Evolutionary conservation across 306 rosid genomes (phyloP).

Genomic region (Prinsepia uniflora): DNA sequence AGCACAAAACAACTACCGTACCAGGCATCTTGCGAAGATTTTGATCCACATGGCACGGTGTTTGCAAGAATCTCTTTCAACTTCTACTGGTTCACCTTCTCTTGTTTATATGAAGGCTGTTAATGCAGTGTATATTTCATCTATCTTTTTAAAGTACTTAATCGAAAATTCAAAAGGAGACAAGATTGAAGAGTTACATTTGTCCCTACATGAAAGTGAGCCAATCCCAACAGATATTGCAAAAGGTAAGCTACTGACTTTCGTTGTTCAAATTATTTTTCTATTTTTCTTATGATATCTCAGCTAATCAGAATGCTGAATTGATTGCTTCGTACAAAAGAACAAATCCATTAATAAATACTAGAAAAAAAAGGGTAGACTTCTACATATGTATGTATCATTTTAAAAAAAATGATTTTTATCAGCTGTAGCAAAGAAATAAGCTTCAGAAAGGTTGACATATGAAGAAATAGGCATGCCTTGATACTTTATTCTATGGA

Average conservation of each 20-base stretch:
- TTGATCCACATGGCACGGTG: conserved; percentile 77
- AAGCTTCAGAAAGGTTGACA: too few species aligned
- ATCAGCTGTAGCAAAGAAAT: too few species aligned
- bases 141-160: conserved; percentile 75
- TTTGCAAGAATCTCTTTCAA: conserved; percentile 73
- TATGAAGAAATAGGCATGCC: too few species aligned
- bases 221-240: conserved; percentile 42
- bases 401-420: too few species aligned
- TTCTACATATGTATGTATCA: too few species aligned
- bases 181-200: conserved; percentile 48
- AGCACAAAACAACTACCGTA: conserved; percentile 69
- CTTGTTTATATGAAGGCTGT: conserved; percentile 68
- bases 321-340: not conserved
- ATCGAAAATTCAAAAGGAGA: conserved; percentile 61
- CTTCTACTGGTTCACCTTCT: conserved; percentile 54
- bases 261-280: not conserved
- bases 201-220: conserved; percentile 63
- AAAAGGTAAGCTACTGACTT: conserved; percentile 48
- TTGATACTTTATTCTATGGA: too few species aligned
- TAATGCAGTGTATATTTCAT: conserved; percentile 76
- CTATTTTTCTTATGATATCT: not conserved
- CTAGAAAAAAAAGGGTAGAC: too few species aligned
- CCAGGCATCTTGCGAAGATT: conserved; percentile 92
- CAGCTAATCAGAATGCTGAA: not conserved
- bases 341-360: too few species aligned